phyloP scores from a whole-genome alignment of 202 grass and related monocot species.

The Bolboschoenoplectus hybrid region DNA sequence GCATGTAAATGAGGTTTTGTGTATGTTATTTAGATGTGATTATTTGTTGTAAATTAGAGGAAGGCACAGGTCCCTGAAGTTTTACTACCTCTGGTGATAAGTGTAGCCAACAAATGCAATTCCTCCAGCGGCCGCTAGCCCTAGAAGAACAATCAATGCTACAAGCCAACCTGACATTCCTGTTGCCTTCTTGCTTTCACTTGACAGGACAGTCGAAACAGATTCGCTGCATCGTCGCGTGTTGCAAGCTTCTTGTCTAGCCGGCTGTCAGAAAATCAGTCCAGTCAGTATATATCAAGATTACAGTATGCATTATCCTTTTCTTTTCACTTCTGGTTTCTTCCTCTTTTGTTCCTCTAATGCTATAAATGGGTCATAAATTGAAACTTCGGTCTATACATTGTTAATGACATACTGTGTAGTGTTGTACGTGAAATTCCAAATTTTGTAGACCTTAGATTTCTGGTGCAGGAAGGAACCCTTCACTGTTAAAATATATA shows the following conservation, averaged over 20 bases:
- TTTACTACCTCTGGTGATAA: slow-evolving; percentile 60
- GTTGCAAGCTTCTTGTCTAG: slow-evolving; percentile 71
- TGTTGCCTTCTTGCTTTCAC: slow-evolving; percentile 40
- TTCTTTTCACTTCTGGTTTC: not conserved
- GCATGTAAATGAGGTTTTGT: not conserved
- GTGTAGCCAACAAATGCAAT: slow-evolving; percentile 63
- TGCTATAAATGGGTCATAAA: not conserved
- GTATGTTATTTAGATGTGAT: not conserved
- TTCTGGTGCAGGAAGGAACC: not conserved
- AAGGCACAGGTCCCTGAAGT: not conserved
- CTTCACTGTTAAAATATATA: not conserved
- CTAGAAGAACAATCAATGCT: slow-evolving; percentile 59
- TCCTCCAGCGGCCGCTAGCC: slow-evolving; percentile 44
- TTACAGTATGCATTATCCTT: not conserved
- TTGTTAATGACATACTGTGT: not conserved
- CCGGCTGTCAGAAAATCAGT: slow-evolving; percentile 50
- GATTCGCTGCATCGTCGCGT: slow-evolving; percentile 54
- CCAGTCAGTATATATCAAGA: slow-evolving; percentile 21
- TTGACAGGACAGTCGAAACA: slow-evolving; percentile 34
- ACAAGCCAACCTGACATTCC: slow-evolving; percentile 65
- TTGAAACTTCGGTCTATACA: not conserved
- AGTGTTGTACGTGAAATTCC: not conserved
- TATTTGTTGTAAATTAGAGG: not conserved
- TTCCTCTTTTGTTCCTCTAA: not conserved
- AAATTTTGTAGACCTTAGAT: not conserved